Evolutionary conservation across 768 basidiomycete species (phyloP).

Genomic region (Kwoniella botswanensis): DNA sequence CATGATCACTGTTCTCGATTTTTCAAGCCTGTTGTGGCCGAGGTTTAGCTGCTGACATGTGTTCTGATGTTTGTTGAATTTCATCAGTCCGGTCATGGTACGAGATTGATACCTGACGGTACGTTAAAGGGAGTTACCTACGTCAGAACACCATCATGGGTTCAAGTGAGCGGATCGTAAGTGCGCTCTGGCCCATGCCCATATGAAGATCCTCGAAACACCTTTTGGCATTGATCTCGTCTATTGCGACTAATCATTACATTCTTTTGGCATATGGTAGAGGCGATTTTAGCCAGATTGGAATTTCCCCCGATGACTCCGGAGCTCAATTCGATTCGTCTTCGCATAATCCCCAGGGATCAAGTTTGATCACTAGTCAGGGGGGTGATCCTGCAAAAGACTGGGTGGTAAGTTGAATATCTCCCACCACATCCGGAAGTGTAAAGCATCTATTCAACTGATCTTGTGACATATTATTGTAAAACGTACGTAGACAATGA

Average conservation of each 20-base stretch:
- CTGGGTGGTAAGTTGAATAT: constrained; percentile 49
- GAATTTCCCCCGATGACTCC: constrained; percentile 41
- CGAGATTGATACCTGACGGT: constrained; percentile 45
- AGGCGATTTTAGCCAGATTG: constrained; percentile 54
- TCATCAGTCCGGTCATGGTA: not conserved
- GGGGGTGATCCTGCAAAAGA: constrained; percentile 31
- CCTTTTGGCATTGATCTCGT: not conserved
- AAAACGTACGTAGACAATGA: constrained; percentile 35
- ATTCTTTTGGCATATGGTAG: constrained; percentile 18
- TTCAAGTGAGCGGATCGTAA: constrained; percentile 52
- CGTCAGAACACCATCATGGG: constrained; percentile 46
- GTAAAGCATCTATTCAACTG: too few relatives aligned
- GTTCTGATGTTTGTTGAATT: too few relatives aligned
- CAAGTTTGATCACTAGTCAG: constrained; percentile 28
- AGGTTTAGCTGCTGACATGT: too few relatives aligned
- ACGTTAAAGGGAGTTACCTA: constrained; percentile 51
- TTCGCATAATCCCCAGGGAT: constrained; percentile 34
- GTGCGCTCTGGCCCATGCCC: constrained; percentile 1
- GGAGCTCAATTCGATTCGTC: constrained; percentile 51
- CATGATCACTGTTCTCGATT: not conserved
- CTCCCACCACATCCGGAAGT: not conserved
- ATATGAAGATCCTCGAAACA: too few relatives aligned
- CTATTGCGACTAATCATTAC: not conserved
- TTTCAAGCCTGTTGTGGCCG: too few relatives aligned
- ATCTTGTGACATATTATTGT: too few relatives aligned